Evolutionary conservation across 108 stramenopile genomes (phyloP).

Genomic region (Cyclotella atomus): DNA sequence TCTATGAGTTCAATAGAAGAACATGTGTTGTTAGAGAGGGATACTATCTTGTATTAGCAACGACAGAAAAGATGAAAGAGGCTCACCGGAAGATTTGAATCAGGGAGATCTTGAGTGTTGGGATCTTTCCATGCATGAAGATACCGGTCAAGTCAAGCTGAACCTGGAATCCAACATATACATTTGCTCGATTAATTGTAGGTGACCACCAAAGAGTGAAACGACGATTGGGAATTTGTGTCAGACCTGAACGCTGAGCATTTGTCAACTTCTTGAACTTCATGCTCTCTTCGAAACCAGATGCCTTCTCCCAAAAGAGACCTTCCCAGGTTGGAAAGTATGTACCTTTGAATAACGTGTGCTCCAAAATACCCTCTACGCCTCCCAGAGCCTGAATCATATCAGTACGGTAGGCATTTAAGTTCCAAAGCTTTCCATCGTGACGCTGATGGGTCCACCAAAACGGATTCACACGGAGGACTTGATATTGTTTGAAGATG

Average conservation of each 20-base stretch:
- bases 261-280: slow-evolving; percentile 99
- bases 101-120: slow-evolving; percentile 95
- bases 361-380: slow-evolving; percentile 98
- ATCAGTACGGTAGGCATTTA: slow-evolving; percentile 99
- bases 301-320: slow-evolving; percentile 99
- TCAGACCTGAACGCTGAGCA: slow-evolving; percentile 98
- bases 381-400: slow-evolving; percentile 99
- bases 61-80: slow-evolving; percentile 1
- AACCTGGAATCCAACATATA: slow-evolving; percentile 99
- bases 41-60: not conserved
- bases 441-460: slow-evolving; percentile 99
- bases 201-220: slow-evolving; percentile 99
- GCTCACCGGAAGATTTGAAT: slow-evolving; percentile 85
- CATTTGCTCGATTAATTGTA: slow-evolving; percentile 99
- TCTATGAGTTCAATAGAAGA: slow-evolving; percentile 42
- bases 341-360: slow-evolving; percentile 99
- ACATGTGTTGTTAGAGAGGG: not conserved
- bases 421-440: slow-evolving; percentile 99
- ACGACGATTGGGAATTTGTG: slow-evolving; percentile 99
- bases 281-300: slow-evolving; percentile 99
- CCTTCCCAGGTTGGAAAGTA: slow-evolving; percentile 99
- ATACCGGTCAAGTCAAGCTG: slow-evolving; percentile 99
- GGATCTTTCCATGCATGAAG: slow-evolving; percentile 99
- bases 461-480: slow-evolving; percentile 95
- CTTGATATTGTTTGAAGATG: slow-evolving; percentile 98